Base-by-base conservation (phyloP, 805 yeast species). In the Candida bentonensis region DNA sequence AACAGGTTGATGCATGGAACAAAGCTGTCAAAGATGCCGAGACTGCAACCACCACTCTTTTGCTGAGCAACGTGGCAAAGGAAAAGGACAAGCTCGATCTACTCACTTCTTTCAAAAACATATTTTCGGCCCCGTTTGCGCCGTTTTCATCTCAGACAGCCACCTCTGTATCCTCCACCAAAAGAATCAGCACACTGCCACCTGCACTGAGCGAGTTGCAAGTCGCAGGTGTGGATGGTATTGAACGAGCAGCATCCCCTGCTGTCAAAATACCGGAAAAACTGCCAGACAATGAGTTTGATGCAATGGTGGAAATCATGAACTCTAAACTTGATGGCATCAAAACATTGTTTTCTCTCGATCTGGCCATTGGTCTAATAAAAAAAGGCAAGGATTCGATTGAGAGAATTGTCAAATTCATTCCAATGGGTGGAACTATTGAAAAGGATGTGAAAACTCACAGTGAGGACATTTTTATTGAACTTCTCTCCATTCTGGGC, bases 261-360 rank as follows among this genome's bases (percentile, higher is more conserved):
- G 21, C 33, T n/a, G 22, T 23, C 21, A 3, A 30, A 33, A 20
- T 23, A 42, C 27, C 34, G n/a, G 28, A 46, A 50, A 47, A 57
- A 46, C 49, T 57, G 9, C 67, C 70, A 22, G 63, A 72, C 36
- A 74, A 82, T 1, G 87, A 82, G 52, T 69, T 84, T 49, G 88
- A 86, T 42, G 94, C 94, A 1, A 79, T 80, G 51, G 73, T 87
- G 22, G 85, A 83, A 49, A 77, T 88, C 23, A 68, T 89, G 54
- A 76, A 78, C 22, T 79, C 76, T 30, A 84, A 84, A 50, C 71
- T 92, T 48, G 79, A 78, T 50, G 79, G 82, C 15, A 74, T 92
- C 53, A 82, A 81, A 53, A 70, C 79, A 3, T 74, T 84, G 23
- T 79, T 89, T 47, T 82, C 87, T 53, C 73, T 89, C 42, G 95